phyloP scores from a whole-genome alignment of 2,329 filamentous ascomycete genomes.

The Penicillium frequentans region DNA sequence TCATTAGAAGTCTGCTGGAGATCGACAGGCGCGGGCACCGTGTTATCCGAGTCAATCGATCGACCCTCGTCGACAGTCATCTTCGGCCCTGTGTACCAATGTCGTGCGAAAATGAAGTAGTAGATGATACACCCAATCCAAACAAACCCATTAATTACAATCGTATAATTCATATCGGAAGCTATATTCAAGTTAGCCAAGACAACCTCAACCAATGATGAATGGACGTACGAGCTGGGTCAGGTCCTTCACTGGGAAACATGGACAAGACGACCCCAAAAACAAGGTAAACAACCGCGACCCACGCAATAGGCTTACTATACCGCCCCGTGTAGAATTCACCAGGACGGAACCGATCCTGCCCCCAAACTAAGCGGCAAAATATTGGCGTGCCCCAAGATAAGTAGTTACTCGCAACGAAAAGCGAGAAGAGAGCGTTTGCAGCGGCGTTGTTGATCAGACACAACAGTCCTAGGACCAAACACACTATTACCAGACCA shows the following conservation, averaged over 20 bases:
- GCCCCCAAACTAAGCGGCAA: conserved; percentile 59
- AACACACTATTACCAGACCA: conserved; percentile 53
- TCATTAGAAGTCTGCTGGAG: background rate
- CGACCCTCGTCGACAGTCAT: conserved; percentile 49
- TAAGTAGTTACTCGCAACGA: conserved; percentile 61
- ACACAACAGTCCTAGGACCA: conserved; percentile 58
- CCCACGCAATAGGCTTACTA: conserved; percentile 55
- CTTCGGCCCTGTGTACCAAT: conserved; percentile 63
- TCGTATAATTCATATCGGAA: conserved; percentile 62
- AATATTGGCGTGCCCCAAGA: conserved; percentile 62
- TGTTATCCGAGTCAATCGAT: background rate
- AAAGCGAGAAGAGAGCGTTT: conserved; percentile 56
- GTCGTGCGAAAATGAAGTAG: conserved; percentile 58
- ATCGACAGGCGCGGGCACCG: background rate
- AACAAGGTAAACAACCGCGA: conserved; percentile 54
- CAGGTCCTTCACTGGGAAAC: conserved; percentile 59
- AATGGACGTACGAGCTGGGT: conserved; percentile 45
- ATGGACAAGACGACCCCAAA: conserved; percentile 60
- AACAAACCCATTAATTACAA: conserved; percentile 60
- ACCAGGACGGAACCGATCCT: conserved; percentile 58
- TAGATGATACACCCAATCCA: conserved; percentile 59
- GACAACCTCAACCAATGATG: background rate
- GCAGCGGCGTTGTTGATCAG: conserved; percentile 60
- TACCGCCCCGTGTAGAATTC: conserved; percentile 59
- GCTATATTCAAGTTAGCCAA: conserved; percentile 25